These are phyloP conservation scores for Caloboletus firmus DNA, from an alignment of 1,284 basidiomycete genomes.

Conservation along the genomic window DNA sequence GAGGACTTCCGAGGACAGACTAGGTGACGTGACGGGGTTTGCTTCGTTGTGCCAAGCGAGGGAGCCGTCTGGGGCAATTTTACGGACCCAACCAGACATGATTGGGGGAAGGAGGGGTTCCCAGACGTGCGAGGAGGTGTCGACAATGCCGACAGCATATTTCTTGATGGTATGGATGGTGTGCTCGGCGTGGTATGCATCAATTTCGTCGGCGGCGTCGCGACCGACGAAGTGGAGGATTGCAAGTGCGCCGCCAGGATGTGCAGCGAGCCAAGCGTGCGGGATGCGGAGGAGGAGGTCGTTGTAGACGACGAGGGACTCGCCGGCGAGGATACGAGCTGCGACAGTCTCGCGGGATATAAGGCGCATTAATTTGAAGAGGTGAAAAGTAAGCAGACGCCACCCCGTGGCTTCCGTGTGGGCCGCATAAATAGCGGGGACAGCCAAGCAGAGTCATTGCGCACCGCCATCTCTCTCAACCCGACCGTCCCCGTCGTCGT, in stretches of 20 bases:
- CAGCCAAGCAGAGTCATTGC: not conserved
- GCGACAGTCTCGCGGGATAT: constrained; percentile 62
- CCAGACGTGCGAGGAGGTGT: constrained; percentile 63
- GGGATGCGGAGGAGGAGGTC: constrained; percentile 82
- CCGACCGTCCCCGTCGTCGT: constrained; percentile 7
- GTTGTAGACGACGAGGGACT: constrained; percentile 80
- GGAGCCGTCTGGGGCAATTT: constrained; percentile 43
- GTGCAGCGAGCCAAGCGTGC: constrained; percentile 76
- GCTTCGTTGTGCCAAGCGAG: constrained; percentile 66
- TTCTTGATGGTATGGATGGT: constrained; percentile 66
- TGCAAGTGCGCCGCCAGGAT: constrained; percentile 89
- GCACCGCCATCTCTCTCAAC: constrained; percentile 3
- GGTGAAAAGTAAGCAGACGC: constrained; percentile 2
- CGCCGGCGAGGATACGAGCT: constrained; percentile 70
- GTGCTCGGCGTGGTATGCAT: constrained; percentile 82
- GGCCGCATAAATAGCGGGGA: constrained; percentile 29
- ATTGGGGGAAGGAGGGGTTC: constrained; percentile 86
- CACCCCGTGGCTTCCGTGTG: constrained; percentile 4
- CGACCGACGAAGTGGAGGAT: constrained; percentile 96
- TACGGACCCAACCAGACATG: constrained; percentile 77
- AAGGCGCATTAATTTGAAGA: constrained; percentile 21
- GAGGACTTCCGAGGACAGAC: constrained; percentile 58
- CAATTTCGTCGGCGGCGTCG: constrained; percentile 93
- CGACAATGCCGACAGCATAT: constrained; percentile 78
- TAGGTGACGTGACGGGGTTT: constrained; percentile 39